Percentiles rank a stretch among this genome's conserved stretches.
phyloP scores from a whole-genome alignment of 2,329 filamentous ascomycete species.

The Byssoonygena ceratinophila region DNA sequence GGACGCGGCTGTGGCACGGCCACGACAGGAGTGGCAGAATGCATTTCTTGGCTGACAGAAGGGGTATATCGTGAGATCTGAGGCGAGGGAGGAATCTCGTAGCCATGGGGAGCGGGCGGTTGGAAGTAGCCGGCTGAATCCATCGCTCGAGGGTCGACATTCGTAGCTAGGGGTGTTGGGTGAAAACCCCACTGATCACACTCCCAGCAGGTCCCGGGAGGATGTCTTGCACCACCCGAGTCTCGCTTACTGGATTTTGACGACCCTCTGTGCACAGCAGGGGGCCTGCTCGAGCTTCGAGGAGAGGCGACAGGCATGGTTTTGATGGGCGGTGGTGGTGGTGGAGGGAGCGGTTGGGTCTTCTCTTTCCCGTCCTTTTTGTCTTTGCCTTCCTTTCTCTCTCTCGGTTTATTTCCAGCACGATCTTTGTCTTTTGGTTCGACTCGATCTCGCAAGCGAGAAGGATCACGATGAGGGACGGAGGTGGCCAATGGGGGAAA shows the following conservation, averaged over 20 bases:
- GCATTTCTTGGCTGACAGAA: slow-evolving; percentile 25
- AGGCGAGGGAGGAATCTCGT: slow-evolving; percentile 23
- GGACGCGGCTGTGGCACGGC: slow-evolving; percentile 19
- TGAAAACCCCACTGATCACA: slow-evolving; percentile 30
- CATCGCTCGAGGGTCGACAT: slow-evolving; percentile 25
- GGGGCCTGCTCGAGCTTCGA: slow-evolving; percentile 24
- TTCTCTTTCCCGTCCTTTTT: slow-evolving; percentile 17
- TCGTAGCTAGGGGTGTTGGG: slow-evolving; percentile 15
- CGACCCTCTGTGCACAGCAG: slow-evolving; percentile 24
- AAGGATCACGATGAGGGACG: slow-evolving; percentile 19
- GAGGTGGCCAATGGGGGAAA: slow-evolving; percentile 31
- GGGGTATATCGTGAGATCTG: slow-evolving; percentile 24
- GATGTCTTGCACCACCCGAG: slow-evolving; percentile 11
- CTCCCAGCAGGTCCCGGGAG: slow-evolving; percentile 28
- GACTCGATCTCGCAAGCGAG: slow-evolving; percentile 17
- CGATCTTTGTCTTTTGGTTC: slow-evolving; percentile 23
- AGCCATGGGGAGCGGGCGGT: slow-evolving; percentile 13
- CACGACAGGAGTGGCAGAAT: slow-evolving; percentile 22
- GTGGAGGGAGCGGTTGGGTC: slow-evolving; percentile 21
- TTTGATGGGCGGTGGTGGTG: slow-evolving; percentile 22
- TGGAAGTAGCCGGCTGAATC: slow-evolving; percentile 23
- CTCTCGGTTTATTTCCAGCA: slow-evolving; percentile 11
- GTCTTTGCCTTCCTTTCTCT: slow-evolving; percentile 13
- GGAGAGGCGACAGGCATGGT: slow-evolving; percentile 29
- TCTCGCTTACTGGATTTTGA: slow-evolving; percentile 30